Evolutionary conservation across 495 filamentous ascomycete species (phyloP).

Genomic region (Podospora bellae-mahoneyi): DNA sequence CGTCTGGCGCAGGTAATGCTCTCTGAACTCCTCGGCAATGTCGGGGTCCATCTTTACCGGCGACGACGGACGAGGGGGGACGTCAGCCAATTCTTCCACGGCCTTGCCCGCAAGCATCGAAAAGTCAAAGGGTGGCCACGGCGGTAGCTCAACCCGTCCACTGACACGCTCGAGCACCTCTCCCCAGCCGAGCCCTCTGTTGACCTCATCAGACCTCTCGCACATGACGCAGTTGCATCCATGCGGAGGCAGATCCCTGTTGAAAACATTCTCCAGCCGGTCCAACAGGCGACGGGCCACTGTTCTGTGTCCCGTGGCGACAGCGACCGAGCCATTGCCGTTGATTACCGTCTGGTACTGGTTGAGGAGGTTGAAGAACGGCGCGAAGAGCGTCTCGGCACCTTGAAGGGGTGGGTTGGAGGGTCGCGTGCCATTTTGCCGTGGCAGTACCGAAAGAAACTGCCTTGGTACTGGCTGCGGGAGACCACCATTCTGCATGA

Average conservation of each 20-base stretch:
- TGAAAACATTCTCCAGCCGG: slow-evolving; percentile 88
- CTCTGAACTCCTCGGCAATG: slow-evolving; percentile 83
- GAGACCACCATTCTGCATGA: slow-evolving; percentile 81
- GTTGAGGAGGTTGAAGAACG: slow-evolving; percentile 75
- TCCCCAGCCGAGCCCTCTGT: slow-evolving; percentile 85
- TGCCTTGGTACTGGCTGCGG: slow-evolving; percentile 60
- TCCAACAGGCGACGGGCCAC: slow-evolving; percentile 92
- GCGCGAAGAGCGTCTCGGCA: slow-evolving; percentile 69
- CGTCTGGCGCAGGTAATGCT: slow-evolving; percentile 82
- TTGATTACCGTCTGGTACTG: slow-evolving; percentile 77
- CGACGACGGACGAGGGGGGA: slow-evolving; percentile 47
- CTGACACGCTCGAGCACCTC: slow-evolving; percentile 92
- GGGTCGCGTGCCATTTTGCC: slow-evolving; percentile 46
- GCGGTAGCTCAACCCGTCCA: slow-evolving; percentile 76
- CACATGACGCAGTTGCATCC: slow-evolving; percentile 77
- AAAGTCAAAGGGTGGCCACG: slow-evolving; percentile 83
- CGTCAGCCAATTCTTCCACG: slow-evolving; percentile 43
- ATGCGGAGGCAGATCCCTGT: slow-evolving; percentile 80
- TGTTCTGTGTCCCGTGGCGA: slow-evolving; percentile 92
- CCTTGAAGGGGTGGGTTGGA: slow-evolving; percentile 53
- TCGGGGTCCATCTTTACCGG: slow-evolving; percentile 89
- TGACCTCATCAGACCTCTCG: slow-evolving; percentile 52
- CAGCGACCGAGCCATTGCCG: slow-evolving; percentile 84
- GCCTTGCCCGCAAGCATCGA: slow-evolving; percentile 57
- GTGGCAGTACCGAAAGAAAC: slow-evolving; percentile 56